Evolutionary conservation across 257 asterid species (phyloP).

Genomic region (Solanum infundibuliforme): DNA sequence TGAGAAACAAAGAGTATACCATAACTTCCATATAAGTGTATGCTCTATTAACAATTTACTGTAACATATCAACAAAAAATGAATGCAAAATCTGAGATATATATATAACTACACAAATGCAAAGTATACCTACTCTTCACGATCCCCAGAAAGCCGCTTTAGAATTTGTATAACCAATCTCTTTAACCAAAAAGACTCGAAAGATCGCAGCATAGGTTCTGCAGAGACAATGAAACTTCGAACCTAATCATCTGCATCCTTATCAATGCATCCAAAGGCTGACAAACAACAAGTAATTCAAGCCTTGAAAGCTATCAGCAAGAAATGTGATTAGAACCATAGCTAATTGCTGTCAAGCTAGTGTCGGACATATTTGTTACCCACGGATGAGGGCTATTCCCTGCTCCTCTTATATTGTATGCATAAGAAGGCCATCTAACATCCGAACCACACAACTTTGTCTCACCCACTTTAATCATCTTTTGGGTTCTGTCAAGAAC

Average conservation of each 20-base stretch:
- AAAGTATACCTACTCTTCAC: neutral
- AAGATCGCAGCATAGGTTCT: neutral
- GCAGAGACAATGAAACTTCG: neutral
- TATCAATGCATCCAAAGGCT: neutral
- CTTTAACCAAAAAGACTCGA: neutral
- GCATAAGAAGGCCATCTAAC: slow-evolving; percentile 68
- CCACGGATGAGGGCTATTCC: slow-evolving; percentile 57
- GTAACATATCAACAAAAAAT: neutral
- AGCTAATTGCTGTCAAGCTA: slow-evolving; percentile 73
- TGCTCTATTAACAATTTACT: neutral
- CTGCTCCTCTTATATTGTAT: slow-evolving; percentile 45
- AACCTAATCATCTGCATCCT: neutral
- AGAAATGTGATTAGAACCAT: slow-evolving; percentile 61
- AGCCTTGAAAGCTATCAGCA: slow-evolving; percentile 22
- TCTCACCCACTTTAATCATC: slow-evolving; percentile 31
- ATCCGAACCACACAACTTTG: slow-evolving; percentile 34
- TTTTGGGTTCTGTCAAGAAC: slow-evolving; percentile 84
- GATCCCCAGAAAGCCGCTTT: neutral
- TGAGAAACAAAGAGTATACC: neutral
- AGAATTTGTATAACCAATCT: neutral
- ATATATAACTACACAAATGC: neutral
- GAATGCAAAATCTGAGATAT: neutral
- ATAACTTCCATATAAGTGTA: neutral
- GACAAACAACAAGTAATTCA: neutral
- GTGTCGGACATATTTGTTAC: slow-evolving; percentile 70